These are phyloP conservation scores for Aspergillus sergii DNA, from an alignment of 2,329 filamentous ascomycete genomes.

Conservation along the genomic window DNA sequence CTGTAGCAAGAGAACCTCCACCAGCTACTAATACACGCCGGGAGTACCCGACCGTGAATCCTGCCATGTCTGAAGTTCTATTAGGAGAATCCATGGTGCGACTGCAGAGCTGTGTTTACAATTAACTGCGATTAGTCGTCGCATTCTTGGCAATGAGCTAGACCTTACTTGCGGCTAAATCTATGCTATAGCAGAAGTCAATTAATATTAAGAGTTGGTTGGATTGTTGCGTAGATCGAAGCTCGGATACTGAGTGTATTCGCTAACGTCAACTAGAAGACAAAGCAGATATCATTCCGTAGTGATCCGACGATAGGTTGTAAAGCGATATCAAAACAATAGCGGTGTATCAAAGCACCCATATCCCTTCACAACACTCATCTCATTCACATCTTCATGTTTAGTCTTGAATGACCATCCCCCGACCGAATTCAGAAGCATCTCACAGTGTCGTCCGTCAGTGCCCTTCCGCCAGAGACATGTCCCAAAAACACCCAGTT, in stretches of 20 bases:
- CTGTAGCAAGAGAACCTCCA: background rate
- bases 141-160: background rate
- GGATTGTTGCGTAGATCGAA: background rate
- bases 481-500: conserved; percentile 47
- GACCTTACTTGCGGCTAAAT: background rate
- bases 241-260: background rate
- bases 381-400: conserved; percentile 42
- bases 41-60: background rate
- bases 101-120: background rate
- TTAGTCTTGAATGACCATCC: conserved; percentile 53
- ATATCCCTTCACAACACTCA: conserved; percentile 53
- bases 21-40: background rate
- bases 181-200: background rate
- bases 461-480: conserved; percentile 40
- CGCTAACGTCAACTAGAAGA: no score
- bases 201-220: background rate
- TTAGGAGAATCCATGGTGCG: background rate
- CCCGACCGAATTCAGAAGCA: conserved; percentile 38
- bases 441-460: conserved; percentile 17
- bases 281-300: background rate
- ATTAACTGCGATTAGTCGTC: background rate
- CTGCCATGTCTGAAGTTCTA: background rate
- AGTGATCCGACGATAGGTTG: background rate
- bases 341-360: conserved; percentile 50
- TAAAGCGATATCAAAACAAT: conserved; percentile 23